Percentiles rank a stretch among this genome's conserved stretches.
phyloP scores from a whole-genome alignment of 2,329 filamentous ascomycete species.

The Phaeosphaeria sp. region DNA sequence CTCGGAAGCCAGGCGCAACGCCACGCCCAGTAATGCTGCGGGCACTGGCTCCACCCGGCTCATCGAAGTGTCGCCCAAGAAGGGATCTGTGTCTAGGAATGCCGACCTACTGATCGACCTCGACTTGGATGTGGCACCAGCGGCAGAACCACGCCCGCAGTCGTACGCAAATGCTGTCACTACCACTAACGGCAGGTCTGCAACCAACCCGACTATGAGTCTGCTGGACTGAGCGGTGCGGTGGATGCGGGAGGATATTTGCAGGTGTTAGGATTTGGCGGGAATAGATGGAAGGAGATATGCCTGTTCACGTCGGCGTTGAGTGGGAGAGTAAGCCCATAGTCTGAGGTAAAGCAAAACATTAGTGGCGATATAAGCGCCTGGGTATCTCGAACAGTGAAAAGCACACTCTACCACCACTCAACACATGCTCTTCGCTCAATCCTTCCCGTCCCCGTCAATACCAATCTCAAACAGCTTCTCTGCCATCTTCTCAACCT shows the following conservation, averaged over 20 bases:
- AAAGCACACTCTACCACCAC: background rate
- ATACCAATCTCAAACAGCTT: constrained; percentile 56
- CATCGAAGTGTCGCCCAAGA: constrained; percentile 24
- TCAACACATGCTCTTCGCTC: background rate
- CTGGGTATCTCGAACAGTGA: constrained; percentile 13
- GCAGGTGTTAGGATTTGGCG: background rate
- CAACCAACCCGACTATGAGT: constrained; percentile 2
- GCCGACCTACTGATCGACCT: constrained; percentile 28
- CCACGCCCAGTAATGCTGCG: background rate
- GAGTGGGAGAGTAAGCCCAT: background rate
- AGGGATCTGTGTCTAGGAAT: constrained; percentile 13
- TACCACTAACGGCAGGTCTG: background rate
- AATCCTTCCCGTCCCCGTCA: constrained; percentile 32
- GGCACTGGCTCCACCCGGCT: constrained; percentile 10
- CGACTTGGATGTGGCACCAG: constrained; percentile 5
- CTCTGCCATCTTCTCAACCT: constrained; percentile 61
- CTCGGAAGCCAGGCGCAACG: constrained; percentile 6
- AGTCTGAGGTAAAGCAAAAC: background rate
- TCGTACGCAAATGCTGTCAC: constrained; percentile 9
- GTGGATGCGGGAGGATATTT: background rate
- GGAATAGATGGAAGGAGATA: background rate
- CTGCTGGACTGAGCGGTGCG: constrained; percentile 19
- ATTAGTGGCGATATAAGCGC: background rate
- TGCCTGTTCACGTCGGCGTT: background rate
- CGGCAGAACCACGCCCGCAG: background rate